Conservation (phyloP, 2,329 filamentous ascomycete species). For the Microdochium paspali region DNA sequence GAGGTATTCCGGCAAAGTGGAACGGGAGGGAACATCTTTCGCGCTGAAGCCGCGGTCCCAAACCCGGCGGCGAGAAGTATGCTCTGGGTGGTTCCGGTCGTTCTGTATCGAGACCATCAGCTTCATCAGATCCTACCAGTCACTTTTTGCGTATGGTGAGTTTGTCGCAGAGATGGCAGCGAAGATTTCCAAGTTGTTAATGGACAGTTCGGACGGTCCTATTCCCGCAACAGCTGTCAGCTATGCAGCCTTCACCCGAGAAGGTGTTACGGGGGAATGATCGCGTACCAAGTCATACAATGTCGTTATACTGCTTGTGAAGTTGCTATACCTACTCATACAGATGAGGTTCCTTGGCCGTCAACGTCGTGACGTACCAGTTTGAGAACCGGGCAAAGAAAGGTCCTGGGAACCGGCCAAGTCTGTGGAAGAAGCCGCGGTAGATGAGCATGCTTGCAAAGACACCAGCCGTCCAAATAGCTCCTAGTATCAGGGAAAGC, state of each 20-base stretch:
- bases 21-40: no score
- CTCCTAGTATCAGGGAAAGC: neutral
- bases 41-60: slow-evolving; percentile 1
- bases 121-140: slow-evolving; percentile 21
- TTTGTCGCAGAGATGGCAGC: slow-evolving; percentile 16
- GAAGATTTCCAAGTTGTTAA: slow-evolving; percentile 17
- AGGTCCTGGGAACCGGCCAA: neutral
- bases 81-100: slow-evolving; percentile 18
- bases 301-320: slow-evolving; percentile 17
- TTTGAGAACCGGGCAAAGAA: neutral
- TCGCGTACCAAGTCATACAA: slow-evolving; percentile 16
- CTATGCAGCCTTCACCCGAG: no score
- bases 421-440: neutral
- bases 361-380: slow-evolving; percentile 7
- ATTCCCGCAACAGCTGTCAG: slow-evolving; percentile 2
- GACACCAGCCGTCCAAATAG: neutral
- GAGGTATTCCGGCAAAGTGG: no score
- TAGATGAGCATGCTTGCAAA: neutral
- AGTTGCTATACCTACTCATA: slow-evolving; percentile 15
- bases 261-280: no score
- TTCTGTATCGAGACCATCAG: slow-evolving; percentile 19
- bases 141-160: slow-evolving; percentile 19
- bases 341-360: slow-evolving; percentile 11
- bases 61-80: slow-evolving; percentile 5
- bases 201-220: slow-evolving; percentile 21